Conservation (phyloP, 2,329 filamentous ascomycete genomes). For the Cladophialophora carrionii region DNA sequence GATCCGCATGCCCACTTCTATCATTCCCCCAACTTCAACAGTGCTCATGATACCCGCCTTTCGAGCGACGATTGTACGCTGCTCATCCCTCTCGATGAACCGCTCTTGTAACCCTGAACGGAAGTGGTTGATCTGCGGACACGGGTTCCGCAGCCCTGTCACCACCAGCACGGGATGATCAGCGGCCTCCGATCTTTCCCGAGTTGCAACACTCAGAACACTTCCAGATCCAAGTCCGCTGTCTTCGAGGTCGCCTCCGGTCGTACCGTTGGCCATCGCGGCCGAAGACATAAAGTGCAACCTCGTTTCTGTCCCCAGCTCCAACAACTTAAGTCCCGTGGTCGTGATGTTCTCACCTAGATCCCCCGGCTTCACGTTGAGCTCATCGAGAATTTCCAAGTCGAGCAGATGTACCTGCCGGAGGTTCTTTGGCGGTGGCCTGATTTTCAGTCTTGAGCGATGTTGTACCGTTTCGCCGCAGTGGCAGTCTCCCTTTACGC, state of each 20-base stretch:
- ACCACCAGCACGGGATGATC: conserved; percentile 30
- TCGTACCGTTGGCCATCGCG: neutral
- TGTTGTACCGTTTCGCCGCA: conserved; percentile 38
- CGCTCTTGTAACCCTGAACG: conserved; percentile 31
- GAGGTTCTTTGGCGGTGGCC: conserved; percentile 38
- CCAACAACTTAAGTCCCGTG: conserved; percentile 22
- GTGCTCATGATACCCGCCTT: conserved; percentile 39
- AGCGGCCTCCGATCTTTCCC: neutral
- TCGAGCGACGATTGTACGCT: conserved; percentile 33
- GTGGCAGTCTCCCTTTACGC: conserved; percentile 40
- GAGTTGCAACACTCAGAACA: neutral
- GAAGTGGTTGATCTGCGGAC: conserved; percentile 37
- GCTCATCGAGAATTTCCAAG: conserved; percentile 35
- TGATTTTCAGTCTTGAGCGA: conserved; percentile 34
- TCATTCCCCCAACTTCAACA: conserved; percentile 36
- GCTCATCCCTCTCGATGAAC: conserved; percentile 32
- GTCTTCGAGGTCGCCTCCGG: neutral
- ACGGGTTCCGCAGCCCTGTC: conserved; percentile 37
- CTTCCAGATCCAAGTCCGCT: neutral
- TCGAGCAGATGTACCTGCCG: conserved; percentile 41
- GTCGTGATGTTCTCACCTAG: conserved; percentile 40
- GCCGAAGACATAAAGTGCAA: conserved; percentile 33
- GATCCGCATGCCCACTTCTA: conserved; percentile 37
- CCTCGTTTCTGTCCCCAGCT: conserved; percentile 34
- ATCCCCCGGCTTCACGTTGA: conserved; percentile 30